Percentiles rank a stretch among this genome's conserved stretches.
phyloP scores from a whole-genome alignment of 1,284 basidiomycete species.

The Ustilago sp. region DNA sequence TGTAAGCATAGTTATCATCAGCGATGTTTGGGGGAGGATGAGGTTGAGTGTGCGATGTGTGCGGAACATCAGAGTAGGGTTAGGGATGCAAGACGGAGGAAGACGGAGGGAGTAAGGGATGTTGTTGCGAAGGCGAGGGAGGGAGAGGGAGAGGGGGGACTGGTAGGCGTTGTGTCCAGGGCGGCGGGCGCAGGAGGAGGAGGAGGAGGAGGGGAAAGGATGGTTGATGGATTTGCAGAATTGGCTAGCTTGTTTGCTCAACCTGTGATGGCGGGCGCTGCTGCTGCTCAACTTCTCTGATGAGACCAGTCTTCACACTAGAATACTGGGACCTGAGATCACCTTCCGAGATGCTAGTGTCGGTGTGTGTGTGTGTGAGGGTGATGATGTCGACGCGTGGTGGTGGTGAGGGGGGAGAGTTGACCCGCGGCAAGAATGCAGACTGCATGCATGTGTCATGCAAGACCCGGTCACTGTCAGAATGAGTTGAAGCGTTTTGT shows the following conservation, averaged over 20 bases:
- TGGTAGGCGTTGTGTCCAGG: background rate
- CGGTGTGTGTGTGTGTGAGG: no score
- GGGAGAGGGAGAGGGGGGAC: background rate
- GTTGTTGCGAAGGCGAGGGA: constrained; percentile 11
- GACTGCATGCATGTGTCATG: background rate
- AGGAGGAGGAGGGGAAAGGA: background rate
- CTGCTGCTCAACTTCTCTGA: constrained; percentile 7
- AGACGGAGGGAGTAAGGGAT: background rate
- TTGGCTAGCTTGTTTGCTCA: constrained; percentile 40
- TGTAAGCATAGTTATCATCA: constrained; percentile 97
- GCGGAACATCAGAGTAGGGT: constrained; percentile 87
- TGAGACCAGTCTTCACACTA: no score
- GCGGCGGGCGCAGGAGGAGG: background rate
- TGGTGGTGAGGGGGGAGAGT: background rate
- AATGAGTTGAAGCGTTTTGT: no score
- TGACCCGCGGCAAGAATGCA: constrained; percentile 10
- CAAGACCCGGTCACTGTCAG: background rate
- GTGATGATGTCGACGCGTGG: background rate
- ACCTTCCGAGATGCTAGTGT: no score
- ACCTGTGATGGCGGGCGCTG: constrained; percentile 36
- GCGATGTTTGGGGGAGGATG: constrained; percentile 58
- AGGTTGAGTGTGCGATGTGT: constrained; percentile 86
- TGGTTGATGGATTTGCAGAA: constrained; percentile 28
- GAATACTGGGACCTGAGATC: no score
- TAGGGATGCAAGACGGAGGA: constrained; percentile 76